These are phyloP conservation scores for Ophiocordyceps sinensis DNA, from an alignment of 2,329 filamentous ascomycete species.

Conservation along the genomic window DNA sequence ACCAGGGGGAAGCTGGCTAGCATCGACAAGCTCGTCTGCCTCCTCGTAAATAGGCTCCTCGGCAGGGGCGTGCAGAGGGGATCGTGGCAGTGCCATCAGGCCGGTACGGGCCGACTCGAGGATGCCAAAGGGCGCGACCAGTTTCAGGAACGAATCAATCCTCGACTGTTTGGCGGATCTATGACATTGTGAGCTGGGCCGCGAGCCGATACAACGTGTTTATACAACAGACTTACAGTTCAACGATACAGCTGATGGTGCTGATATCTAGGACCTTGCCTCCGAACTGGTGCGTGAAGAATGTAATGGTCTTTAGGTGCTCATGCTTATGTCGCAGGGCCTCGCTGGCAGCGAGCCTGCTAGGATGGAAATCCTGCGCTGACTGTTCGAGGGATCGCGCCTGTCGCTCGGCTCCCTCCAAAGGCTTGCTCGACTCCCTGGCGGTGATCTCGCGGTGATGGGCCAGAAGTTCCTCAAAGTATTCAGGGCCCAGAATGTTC, in stretches of 20 bases:
- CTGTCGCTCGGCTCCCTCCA: constrained; percentile 19
- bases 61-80: constrained; percentile 62
- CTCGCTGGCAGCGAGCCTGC: constrained; percentile 71
- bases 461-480: constrained; percentile 90
- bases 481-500: constrained; percentile 91
- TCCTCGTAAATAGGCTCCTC: constrained; percentile 66
- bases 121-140: constrained; percentile 88
- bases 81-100: constrained; percentile 90
- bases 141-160: constrained; percentile 96
- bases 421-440: constrained; percentile 20
- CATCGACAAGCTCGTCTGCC: constrained; percentile 87
- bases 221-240: constrained; percentile 52
- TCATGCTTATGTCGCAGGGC: constrained; percentile 94
- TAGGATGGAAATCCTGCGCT: constrained; percentile 72
- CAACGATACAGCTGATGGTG: constrained; percentile 96
- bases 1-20: constrained; percentile 83
- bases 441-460: constrained; percentile 82
- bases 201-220: background rate
- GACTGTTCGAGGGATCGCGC: constrained; percentile 30
- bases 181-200: constrained; percentile 9
- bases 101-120: constrained; percentile 91
- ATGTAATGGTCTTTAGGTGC: constrained; percentile 90
- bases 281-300: constrained; percentile 92
- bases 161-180: constrained; percentile 84
- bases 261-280: constrained; percentile 97